Conservation (phyloP, 2,329 filamentous ascomycete genomes). For the Neopestalotiopsis rosae region DNA sequence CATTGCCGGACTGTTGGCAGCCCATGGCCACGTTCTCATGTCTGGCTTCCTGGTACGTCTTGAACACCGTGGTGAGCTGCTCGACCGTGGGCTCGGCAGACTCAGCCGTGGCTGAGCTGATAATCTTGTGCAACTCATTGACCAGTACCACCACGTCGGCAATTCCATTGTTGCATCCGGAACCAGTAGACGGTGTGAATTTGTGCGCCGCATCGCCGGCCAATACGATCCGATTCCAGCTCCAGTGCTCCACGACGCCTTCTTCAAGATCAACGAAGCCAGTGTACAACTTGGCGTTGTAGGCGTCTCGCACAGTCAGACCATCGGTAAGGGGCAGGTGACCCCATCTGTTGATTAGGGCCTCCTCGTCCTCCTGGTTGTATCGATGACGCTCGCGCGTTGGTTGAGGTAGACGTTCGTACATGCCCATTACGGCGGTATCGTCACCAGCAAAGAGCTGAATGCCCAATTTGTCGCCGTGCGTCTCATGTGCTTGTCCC, state of each 20-base stretch:
- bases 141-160: constrained; percentile 31
- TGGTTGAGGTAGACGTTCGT: constrained; percentile 34
- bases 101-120: not conserved
- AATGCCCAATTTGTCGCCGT: constrained; percentile 30
- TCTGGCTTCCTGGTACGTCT: constrained; percentile 5
- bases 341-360: constrained; percentile 33
- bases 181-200: constrained; percentile 38
- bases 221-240: constrained; percentile 17
- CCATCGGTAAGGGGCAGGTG: constrained; percentile 27
- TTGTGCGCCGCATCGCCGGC: constrained; percentile 33
- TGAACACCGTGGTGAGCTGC: constrained; percentile 4
- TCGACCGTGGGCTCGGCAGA: not conserved
- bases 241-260: constrained; percentile 17
- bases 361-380: constrained; percentile 31
- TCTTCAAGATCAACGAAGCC: constrained; percentile 14
- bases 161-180: constrained; percentile 39
- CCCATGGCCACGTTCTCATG: not conserved
- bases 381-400: constrained; percentile 32
- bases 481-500: constrained; percentile 38
- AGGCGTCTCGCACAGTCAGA: constrained; percentile 20
- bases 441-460: constrained; percentile 37
- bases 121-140: constrained; percentile 29
- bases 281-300: constrained; percentile 16
- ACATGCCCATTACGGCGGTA: constrained; percentile 38
- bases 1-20: not conserved